Percentiles rank a stretch among this genome's conserved stretches.
These are phyloP conservation scores for Hippophae tibetana DNA, from an alignment of 306 rosid genomes.

Conservation along the genomic window DNA sequence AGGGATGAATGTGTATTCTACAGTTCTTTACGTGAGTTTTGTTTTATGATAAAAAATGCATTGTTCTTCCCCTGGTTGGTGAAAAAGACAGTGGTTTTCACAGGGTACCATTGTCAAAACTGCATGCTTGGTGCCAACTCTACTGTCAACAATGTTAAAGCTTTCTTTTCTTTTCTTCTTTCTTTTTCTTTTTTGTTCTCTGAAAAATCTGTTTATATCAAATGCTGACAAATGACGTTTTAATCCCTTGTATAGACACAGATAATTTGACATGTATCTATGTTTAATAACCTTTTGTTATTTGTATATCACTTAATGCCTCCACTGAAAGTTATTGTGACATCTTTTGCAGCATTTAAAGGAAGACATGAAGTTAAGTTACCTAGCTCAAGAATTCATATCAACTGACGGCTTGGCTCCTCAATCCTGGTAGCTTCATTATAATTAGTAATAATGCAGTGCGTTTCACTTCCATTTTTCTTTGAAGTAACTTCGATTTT, in stretches of 20 bases:
- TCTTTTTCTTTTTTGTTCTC: background rate
- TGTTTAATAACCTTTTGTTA: too few species aligned
- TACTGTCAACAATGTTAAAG: background rate
- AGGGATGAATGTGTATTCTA: constrained; percentile 95
- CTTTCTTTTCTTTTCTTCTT: background rate
- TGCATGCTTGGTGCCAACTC: background rate
- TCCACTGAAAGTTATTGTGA: constrained; percentile 20
- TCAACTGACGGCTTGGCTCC: constrained; percentile 92
- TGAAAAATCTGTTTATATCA: too few species aligned
- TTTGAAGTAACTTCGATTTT: background rate
- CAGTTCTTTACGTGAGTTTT: constrained; percentile 90
- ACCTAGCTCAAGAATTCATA: constrained; percentile 83
- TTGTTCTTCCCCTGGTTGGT: background rate
- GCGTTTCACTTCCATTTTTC: background rate
- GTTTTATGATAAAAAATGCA: constrained; percentile 8
- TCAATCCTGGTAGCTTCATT: constrained; percentile 76
- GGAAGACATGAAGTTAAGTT: constrained; percentile 97
- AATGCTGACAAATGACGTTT: too few species aligned
- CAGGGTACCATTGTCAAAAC: background rate
- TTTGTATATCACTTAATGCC: constrained; percentile 6
- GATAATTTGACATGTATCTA: too few species aligned
- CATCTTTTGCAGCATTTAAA: constrained; percentile 75
- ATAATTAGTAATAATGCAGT: background rate
- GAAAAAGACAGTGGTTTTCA: background rate
- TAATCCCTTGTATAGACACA: too few species aligned